Conservation (phyloP, 345 rosid species). For the Alliaria petiolata region DNA sequence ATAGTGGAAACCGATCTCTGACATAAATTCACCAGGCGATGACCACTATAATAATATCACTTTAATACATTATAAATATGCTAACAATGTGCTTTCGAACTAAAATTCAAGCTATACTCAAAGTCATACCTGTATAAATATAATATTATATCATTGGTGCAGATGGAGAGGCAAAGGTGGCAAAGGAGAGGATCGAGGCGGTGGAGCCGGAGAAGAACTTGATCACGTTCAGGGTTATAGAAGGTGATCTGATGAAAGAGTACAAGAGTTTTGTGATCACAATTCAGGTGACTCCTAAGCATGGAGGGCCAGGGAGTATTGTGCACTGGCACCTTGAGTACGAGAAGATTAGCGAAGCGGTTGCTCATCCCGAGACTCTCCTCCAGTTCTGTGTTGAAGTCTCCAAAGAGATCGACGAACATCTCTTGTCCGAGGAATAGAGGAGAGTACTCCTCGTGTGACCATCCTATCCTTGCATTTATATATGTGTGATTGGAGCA, state of each 20-base stretch:
- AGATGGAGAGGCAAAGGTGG: constrained; percentile 18
- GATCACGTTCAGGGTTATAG: not conserved
- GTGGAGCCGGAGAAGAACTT: constrained; percentile 13
- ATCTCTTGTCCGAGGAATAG: constrained; percentile 23
- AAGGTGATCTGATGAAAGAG: constrained; percentile 20
- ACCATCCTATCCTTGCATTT: not conserved
- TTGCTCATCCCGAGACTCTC: constrained; percentile 5
- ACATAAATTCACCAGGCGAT: too few species aligned
- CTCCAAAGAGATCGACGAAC: constrained; percentile 26
- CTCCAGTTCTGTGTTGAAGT: constrained; percentile 7
- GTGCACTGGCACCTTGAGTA: constrained; percentile 35
- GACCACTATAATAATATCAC: too few species aligned
- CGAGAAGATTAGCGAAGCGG: constrained; percentile 23
- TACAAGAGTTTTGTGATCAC: not conserved
- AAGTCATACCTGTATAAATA: not conserved
- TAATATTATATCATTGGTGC: not conserved
- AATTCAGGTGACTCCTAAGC: constrained; percentile 21
- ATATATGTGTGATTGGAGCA: not conserved
- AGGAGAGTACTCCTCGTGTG: not conserved
- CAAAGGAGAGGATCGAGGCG: constrained; percentile 8
- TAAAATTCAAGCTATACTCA: not conserved
- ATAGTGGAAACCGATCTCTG: too few species aligned
- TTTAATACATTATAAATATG: too few species aligned
- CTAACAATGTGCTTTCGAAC: too few species aligned
- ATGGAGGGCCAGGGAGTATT: constrained; percentile 18